These are phyloP conservation scores for Malbranchea zuffiana DNA, from an alignment of 2,329 filamentous ascomycete species.

Conservation along the genomic window DNA sequence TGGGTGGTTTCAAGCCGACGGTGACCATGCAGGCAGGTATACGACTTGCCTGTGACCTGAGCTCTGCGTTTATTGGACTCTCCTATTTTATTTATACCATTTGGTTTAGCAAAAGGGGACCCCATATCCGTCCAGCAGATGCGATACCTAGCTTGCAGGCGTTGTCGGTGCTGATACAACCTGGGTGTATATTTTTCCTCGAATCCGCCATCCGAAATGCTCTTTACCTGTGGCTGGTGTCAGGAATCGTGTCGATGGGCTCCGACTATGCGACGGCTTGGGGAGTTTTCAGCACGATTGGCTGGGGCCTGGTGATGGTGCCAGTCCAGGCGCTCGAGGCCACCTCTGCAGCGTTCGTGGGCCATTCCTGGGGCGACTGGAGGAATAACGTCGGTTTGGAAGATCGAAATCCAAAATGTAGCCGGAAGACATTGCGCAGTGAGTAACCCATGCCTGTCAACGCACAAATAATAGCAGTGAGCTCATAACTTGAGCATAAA, in stretches of 20 bases:
- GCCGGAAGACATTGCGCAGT: constrained; percentile 25
- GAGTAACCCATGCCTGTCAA: constrained; percentile 9
- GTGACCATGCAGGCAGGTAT: constrained; percentile 56
- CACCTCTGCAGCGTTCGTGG: constrained; percentile 53
- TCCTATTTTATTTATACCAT: constrained; percentile 47
- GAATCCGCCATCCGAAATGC: constrained; percentile 59
- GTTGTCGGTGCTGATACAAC: constrained; percentile 43
- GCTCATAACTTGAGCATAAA: constrained; percentile 11
- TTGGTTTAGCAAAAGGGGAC: constrained; percentile 11
- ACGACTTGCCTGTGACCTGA: constrained; percentile 50
- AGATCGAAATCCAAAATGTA: constrained; percentile 22
- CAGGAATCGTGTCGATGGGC: constrained; percentile 52
- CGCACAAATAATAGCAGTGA: no score
- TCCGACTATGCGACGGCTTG: constrained; percentile 58
- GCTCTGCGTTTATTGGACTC: constrained; percentile 46
- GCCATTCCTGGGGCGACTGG: constrained; percentile 53
- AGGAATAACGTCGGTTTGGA: constrained; percentile 26
- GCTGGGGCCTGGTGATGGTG: constrained; percentile 65
- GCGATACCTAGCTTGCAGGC: constrained; percentile 32
- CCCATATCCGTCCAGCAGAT: not conserved
- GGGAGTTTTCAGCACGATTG: constrained; percentile 63
- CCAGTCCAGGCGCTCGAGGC: constrained; percentile 57
- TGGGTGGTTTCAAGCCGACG: constrained; percentile 43
- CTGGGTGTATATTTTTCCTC: constrained; percentile 48
- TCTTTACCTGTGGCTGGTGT: constrained; percentile 60